Evolutionary conservation across 1,139 yeast genomes (phyloP), one percentile per base, ranked within the genome.

Genomic region (Geotrichum histeridarum): DNA sequence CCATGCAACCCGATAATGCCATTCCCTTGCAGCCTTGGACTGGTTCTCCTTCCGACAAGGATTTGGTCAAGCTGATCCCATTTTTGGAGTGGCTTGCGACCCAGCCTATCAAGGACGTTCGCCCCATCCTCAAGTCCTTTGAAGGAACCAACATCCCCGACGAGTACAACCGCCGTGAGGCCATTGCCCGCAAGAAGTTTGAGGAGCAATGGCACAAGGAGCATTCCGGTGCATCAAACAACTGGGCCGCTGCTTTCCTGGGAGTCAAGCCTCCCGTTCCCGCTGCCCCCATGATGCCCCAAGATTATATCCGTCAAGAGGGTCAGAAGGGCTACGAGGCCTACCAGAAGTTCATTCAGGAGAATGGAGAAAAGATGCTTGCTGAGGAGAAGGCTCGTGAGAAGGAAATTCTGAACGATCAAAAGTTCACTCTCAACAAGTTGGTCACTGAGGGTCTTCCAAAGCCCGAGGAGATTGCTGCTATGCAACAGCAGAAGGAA

Each of bases 61-160:
- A 76, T 57, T 78, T 93, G 66, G 78, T 93, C 64, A 78, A 79
- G 64, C 75, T 91, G 71, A 89, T 93, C 66, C 98, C 98, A 58
- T 84, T 93, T 73, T 81, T 93, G 65, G 99, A 93, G 73, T 94
- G 89, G 76, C 75, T 93, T 60, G 99, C 97, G 15, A 87, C 96
- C 18, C 95, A 89, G 70, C 94, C 88, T 59, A 78, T 87, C 62
- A 81, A 81, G 69, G 99, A 93, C 71, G 93, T 94, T 55, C 86
- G 98, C 72, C 95, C 96, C 43, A 81, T 90, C 47, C 76, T 94
- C 65, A 77, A 78, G 62, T 81, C 95, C 2, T 94, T 84, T 73
- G 67, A 73, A 33, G 82, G 79, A 64, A 78, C 80, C 60, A 77
- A 85, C 60, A 80, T 89, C 54, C 80, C 87, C n/a, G 83, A 78